These are phyloP conservation scores for Rhizopus sp. DNA, from an alignment of 371 early-diverging fungal species.

Conservation along the genomic window DNA sequence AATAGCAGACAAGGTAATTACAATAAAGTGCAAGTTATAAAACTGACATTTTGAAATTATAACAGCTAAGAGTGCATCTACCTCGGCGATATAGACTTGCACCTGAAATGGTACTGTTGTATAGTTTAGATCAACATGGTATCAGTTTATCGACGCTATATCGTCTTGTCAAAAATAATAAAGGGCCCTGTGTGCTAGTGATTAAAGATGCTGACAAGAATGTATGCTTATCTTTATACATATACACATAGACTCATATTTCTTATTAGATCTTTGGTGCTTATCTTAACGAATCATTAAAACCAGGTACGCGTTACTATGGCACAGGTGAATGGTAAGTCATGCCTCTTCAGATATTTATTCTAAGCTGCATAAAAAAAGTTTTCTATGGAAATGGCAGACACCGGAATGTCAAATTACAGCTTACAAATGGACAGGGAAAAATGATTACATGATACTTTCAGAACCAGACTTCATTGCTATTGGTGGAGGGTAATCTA, in stretches of 20 bases:
- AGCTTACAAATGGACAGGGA: conserved; percentile 82
- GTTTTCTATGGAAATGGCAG: conserved; percentile 44
- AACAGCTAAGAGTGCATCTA: conserved; percentile 41
- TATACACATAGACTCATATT: not conserved
- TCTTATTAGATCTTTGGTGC: conserved; percentile 84
- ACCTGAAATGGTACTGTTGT: conserved; percentile 75
- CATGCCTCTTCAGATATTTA: too few species aligned
- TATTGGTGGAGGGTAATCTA: conserved; percentile 84
- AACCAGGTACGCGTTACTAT: conserved; percentile 71
- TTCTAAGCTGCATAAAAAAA: conserved; percentile 12
- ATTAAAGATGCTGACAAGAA: conserved; percentile 69
- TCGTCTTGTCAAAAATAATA: conserved; percentile 49
- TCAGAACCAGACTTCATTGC: conserved; percentile 84
- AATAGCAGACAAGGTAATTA: conserved; percentile 37
- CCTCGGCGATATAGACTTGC: conserved; percentile 68
- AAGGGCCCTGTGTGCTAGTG: conserved; percentile 71
- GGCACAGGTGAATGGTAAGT: conserved; percentile 91
- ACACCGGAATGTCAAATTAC: conserved; percentile 37
- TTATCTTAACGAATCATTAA: conserved; percentile 76
- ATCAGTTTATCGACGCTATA: conserved; percentile 84
- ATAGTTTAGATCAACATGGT: conserved; percentile 92
- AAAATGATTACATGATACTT: conserved; percentile 87
- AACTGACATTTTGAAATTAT: not conserved
- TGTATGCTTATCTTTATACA: conserved; percentile 26
- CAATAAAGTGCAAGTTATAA: not conserved